These are phyloP conservation scores for Stropharia rugosoannulata DNA, from an alignment of 768 basidiomycete species.

Conservation along the genomic window DNA sequence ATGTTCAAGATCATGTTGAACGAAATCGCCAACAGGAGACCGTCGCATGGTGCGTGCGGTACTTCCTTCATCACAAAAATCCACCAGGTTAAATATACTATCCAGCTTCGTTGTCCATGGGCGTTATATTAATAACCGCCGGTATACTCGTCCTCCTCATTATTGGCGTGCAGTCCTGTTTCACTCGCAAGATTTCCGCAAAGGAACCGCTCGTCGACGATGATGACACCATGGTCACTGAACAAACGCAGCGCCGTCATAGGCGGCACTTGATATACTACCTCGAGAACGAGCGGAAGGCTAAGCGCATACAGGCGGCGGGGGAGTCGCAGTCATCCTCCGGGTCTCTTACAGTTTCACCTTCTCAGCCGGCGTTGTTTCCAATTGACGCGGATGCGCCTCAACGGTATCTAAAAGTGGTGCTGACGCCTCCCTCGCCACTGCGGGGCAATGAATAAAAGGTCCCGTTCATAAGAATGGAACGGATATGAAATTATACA, in stretches of 20 bases:
- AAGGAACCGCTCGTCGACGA: not conserved
- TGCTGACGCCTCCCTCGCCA: constrained; percentile 32
- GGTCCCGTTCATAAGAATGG: too few relatives aligned
- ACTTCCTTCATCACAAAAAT: too few relatives aligned
- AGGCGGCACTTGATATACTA: constrained; percentile 7
- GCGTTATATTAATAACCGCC: too few relatives aligned
- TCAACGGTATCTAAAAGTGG: constrained; percentile 22
- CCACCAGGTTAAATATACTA: too few relatives aligned
- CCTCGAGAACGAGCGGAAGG: constrained; percentile 7
- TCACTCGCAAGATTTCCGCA: not conserved
- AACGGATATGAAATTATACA: too few relatives aligned
- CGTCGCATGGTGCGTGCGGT: too few relatives aligned
- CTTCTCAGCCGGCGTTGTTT: constrained; percentile 29
- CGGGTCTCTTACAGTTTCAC: constrained; percentile 21
- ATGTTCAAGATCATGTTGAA: too few relatives aligned
- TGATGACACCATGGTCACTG: too few relatives aligned
- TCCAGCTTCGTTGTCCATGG: too few relatives aligned
- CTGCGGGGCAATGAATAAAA: constrained; percentile 10
- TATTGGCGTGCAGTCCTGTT: too few relatives aligned
- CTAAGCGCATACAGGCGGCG: constrained; percentile 6
- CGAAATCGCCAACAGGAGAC: too few relatives aligned
- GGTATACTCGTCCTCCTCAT: too few relatives aligned
- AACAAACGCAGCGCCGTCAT: not conserved
- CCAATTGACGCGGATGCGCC: constrained; percentile 17
- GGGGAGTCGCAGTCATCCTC: constrained; percentile 6